phyloP scores from a whole-genome alignment of 2,329 filamentous ascomycete genomes.

The Aspergillus oerlinghausenensis region DNA sequence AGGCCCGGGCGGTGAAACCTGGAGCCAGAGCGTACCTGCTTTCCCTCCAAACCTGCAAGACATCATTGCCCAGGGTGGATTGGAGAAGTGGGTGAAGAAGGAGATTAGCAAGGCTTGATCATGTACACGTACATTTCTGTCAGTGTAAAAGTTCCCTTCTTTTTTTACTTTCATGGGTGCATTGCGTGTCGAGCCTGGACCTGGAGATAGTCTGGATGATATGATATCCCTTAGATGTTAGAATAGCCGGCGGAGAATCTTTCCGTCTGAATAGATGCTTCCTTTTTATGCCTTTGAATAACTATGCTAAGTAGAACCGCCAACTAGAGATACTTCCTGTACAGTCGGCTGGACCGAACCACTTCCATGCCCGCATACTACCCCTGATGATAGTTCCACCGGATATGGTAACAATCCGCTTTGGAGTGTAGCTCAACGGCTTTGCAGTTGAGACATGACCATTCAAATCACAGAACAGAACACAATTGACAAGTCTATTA shows the following conservation, averaged over 20 bases:
- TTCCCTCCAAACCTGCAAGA: constrained; percentile 81
- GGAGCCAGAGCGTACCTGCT: constrained; percentile 79
- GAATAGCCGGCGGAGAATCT: not conserved
- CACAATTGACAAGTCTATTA: constrained; percentile 2
- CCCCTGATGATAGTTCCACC: too few relatives aligned
- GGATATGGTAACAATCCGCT: too few relatives aligned
- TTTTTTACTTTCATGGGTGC: not conserved
- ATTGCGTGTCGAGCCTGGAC: not conserved
- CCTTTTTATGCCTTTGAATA: not conserved
- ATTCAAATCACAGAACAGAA: not conserved
- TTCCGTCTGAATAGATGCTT: not conserved
- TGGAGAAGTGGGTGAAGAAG: constrained; percentile 78
- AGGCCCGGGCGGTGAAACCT: constrained; percentile 60
- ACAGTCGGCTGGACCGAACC: not conserved
- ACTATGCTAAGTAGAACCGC: not conserved
- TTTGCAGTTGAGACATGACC: not conserved
- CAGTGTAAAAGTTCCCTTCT: not conserved
- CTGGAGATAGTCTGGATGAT: not conserved
- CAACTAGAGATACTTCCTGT: not conserved
- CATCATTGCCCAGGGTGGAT: constrained; percentile 70
- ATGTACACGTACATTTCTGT: not conserved
- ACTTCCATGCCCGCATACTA: not conserved
- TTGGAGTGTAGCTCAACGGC: too few relatives aligned
- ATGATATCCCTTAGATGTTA: not conserved
- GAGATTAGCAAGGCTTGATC: constrained; percentile 46